Evolutionary conservation across 371 early-diverging fungal species (phyloP), one percentile per base, ranked within the genome.

Genomic region (Rhizomucor pusillus): DNA sequence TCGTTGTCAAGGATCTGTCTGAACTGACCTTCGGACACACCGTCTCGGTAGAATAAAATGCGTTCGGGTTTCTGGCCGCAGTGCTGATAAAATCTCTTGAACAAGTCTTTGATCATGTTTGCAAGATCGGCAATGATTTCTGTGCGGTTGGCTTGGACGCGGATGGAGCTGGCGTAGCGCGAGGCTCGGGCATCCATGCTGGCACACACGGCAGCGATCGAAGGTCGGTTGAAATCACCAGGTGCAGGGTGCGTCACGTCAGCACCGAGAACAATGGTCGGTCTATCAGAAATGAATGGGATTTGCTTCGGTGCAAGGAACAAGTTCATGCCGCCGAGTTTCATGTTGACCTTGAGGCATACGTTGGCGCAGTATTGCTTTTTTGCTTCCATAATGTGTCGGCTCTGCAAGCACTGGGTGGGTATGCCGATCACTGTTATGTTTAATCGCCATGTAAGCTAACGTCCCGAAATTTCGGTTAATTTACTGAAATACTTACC

Each of bases 31-130:
- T 99, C 97, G 13, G 92, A 91, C 10, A 98, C 90, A 54, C 91
- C 91, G 78, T 94, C 93, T 60, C 99, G 91, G 68, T 92, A 99
- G 64, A 96, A 93, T 10, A 98, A 52, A 20, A 99, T 91, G 35
- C 92, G 84, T 24, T 82, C 78, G 6, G 99, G 99, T 65, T 90
- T 83, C 35, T 75, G 63, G 47, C 80, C 78, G 57, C 84, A 87
- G n/a, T 80, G 76, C 58, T 85, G 83, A 65, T 87, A 90, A 63
- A 86, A 94, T 35, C 77, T 87, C 59, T 88, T 88, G 43, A 94
- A 73, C 18, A 94, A 71, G 52, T 95, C 92, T 58, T 87, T 85
- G 19, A 87, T 75, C 88, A 97, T 94, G 43, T 79, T 82, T 6
- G 75, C 65, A 33, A 98, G 74, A 71, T 92, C 90, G 20, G 79